Percentiles rank a stretch among this genome's conserved stretches.
Conservation (phyloP, 768 basidiomycete genomes). For the Trametes maxima region DNA sequence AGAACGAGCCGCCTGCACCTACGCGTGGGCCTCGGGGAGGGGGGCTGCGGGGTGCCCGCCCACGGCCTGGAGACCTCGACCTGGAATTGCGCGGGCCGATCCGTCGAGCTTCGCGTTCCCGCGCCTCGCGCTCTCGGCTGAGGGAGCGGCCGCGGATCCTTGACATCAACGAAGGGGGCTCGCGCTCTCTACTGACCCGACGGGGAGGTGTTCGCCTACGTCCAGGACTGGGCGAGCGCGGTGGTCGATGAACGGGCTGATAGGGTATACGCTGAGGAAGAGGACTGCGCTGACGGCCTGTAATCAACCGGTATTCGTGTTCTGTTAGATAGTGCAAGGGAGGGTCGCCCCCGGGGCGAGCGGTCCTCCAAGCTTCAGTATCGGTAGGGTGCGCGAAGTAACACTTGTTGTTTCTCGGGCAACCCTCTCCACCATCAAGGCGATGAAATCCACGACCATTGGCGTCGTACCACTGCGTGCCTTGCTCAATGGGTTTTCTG, state of each 20-base stretch:
- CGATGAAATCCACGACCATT: slow-evolving; percentile 16
- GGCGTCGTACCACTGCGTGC: slow-evolving; percentile 16
- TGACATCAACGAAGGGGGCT: slow-evolving; percentile 3
- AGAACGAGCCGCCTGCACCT: not conserved
- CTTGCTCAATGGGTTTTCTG: not conserved
- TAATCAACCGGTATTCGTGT: slow-evolving; percentile 18
- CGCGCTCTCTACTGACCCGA: slow-evolving; percentile 11
- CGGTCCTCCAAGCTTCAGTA: slow-evolving; percentile 12
- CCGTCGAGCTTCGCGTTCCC: not conserved
- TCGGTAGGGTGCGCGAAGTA: slow-evolving; percentile 23
- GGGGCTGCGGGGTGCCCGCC: not conserved
- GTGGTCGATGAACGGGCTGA: not conserved
- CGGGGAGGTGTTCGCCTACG: slow-evolving; percentile 5
- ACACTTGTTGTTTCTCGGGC: slow-evolving; percentile 10
- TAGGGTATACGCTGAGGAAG: not conserved
- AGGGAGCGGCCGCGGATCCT: slow-evolving; percentile 13
- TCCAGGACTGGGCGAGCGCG: slow-evolving; percentile 8
- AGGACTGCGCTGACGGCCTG: slow-evolving; percentile 16
- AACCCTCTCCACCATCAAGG: slow-evolving; percentile 17
- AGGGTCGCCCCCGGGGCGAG: slow-evolving; percentile 16
- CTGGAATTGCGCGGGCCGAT: slow-evolving; percentile 13
- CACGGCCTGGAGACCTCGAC: slow-evolving; percentile 13
- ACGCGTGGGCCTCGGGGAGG: not conserved
- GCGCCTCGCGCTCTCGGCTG: slow-evolving; percentile 10
- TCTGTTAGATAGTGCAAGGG: slow-evolving; percentile 19